Base-by-base conservation (phyloP, 495 filamentous ascomycete species). In the Neurospora tetrasperma region DNA sequence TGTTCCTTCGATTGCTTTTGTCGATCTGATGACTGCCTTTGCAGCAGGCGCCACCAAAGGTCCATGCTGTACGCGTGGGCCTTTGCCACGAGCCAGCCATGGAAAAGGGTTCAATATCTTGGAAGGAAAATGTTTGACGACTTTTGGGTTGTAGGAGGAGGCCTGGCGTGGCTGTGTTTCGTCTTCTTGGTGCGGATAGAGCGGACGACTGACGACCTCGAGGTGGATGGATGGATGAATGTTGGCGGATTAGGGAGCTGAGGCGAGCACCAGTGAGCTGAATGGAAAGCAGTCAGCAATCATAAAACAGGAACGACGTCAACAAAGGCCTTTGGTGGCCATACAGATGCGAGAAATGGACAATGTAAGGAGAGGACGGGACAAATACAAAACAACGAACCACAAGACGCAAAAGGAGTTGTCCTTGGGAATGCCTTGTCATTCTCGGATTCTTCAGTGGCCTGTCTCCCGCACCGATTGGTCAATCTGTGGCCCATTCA, bases 21-120 rank as follows among this genome's bases (percentile, higher is more conserved):
- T 66, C 54, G 27, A 66, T 66, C 54, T 66, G 54, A 66, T 16
- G 54, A 66, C 46, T 54, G 20, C 20, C 27, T 27, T 54, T 54
- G 20, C 54, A 66, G 54, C 27, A 66, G 54, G 54, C 54, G 54
- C 54, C 54, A 66, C 54, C 54, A 66, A 35, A 66, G 54, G 54
- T 66, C 54, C 54, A 66, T 66, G 54, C 54, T 66, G 54, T 66
- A 66, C 54, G 54, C 54, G 54, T 66, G 54, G 54, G 54, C 54
- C 54, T 66, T 35, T 35, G 54, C 54, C 54, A 38, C 27, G 54
- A 66, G 54, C 54, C 14, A 66, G 54, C 54, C 54, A 66, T 66
- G 54, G 54, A 66, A 66, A 66, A 35, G 27, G 12, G 27, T 35
- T 66, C 35, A 9, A 16, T 35, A 35, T 35, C 27, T 66, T 66